Evolutionary conservation across 768 basidiomycete species (phyloP), one percentile per base, ranked within the genome.

Genomic region (Termitomyces sp.): DNA sequence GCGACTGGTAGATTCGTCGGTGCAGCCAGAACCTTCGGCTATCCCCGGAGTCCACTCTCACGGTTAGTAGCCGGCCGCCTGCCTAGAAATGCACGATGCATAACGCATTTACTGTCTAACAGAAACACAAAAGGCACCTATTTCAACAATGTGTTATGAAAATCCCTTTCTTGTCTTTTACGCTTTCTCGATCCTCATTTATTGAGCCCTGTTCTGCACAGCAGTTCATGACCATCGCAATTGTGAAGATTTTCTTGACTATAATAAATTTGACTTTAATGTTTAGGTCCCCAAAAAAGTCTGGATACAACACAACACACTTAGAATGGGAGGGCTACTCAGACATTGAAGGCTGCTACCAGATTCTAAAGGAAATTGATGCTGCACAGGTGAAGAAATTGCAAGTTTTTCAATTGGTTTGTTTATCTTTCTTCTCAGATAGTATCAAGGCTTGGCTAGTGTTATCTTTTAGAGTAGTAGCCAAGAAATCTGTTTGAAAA

Each of bases 281-380:
- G 57, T 61, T 39, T 67, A 69, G 39, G 73, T 71, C 12, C 76
- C 79, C 2, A 68, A n/a, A 61, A 73, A 12, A 1, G 2, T 18
- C 15, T 27, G 2, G 51, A 37, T n/a, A n/a, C 39, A 9, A 2
- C 54, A 60, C 69, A 24, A 75, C 75, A n/a, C 84, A 24, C 68
- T 6, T 64, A 74, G 52, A 85, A 84, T 61, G 84, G 76, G 15
- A 72, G 75, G 60, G 66, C 71, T 41, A 84, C 85, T 0, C 83
- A 85, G 64, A 64, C 69, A 33, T 72, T 82, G 31, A 87, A 87
- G 61, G 65, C 70, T 2, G 68, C 78, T 47, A 82, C 61, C 61
- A 69, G 58, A 69, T 59, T 7, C 49, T 83, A 24, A 79, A 75
- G 1, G 57, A 59, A 1, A 70, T 72, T 0, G 81, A 80, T 57